Evolutionary conservation across 495 filamentous ascomycete species (phyloP), one percentile per base, ranked within the genome.

Genomic region (Xylaria cubensis): DNA sequence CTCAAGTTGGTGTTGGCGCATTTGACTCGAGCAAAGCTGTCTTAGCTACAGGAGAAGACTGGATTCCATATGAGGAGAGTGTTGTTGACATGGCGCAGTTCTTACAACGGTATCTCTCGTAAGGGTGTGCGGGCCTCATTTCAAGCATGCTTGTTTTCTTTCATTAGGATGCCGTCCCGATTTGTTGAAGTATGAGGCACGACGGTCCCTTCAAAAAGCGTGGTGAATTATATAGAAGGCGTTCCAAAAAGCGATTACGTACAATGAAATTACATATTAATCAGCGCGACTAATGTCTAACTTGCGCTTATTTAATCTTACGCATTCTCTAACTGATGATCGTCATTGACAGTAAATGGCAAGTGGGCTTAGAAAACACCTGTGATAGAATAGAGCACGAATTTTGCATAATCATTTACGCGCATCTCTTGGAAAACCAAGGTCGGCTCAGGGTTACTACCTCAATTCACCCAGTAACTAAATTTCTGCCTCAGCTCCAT

Each of bases 21-120:
- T 82, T 76, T 41, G 74, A 82, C 48, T 73, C 74, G 9, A 72
- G 26, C 19, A 82, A 82, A 73, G 77, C 75, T 1, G 72, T 74
- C 15, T 61, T 61, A 65, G 72, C 69, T 0, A 80, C 78, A 10
- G 82, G 80, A 2, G 71, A 77, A 71, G 77, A 76, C 7, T 84
- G 78, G 72, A 83, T 80, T 2, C 79, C 80, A 0, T 81, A 80
- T 56, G 78, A 81, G 70, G 68, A 79, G 71, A 82, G 76, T 29
- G 75, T 84, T n/a, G 2, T 80, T 1, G 82, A 84, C 55, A 78
- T 78, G 17, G 77, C 78, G 36, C 68, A 73, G 74, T 68, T 67
- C n/a, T 13, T 81, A 36, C 64, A 74, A 55, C 65, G 71, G 34
- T 75, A 74, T 48, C 71, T 74, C 17, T 34, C 61, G 17, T 73